A percentile compares a stretch with the other conserved stretches of the same genome.
phyloP scores from a whole-genome alignment of 768 basidiomycete genomes.

The Termitomyces sp. region DNA sequence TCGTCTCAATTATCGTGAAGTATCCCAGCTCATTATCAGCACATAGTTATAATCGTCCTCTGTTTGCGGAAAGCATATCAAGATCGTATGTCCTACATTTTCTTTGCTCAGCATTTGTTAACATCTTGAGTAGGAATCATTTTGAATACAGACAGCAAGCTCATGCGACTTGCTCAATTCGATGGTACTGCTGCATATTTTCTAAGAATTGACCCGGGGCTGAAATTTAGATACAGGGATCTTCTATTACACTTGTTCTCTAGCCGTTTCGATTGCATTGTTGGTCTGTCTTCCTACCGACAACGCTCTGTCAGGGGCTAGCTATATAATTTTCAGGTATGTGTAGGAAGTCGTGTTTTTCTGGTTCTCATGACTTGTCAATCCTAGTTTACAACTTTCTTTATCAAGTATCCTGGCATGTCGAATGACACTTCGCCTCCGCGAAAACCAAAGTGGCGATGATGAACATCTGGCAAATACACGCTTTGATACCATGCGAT shows the following conservation, averaged over 20 bases:
- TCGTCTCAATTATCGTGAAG: background rate
- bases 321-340: background rate
- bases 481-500: background rate
- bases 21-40: background rate
- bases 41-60: background rate
- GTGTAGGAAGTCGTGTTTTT: background rate
- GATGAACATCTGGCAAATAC: background rate
- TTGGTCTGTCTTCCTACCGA: background rate
- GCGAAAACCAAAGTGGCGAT: background rate
- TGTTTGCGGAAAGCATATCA: background rate
- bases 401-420: slow-evolving; percentile 3
- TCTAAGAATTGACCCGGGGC: background rate
- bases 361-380: background rate
- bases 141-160: background rate
- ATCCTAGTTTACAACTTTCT: slow-evolving; percentile 1
- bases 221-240: background rate
- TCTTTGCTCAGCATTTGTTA: background rate
- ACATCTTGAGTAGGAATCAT: background rate
- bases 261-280: slow-evolving; percentile 1
- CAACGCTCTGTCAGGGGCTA: background rate
- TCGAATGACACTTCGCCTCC: slow-evolving; percentile 4
- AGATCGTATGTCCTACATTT: background rate
- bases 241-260: slow-evolving; percentile 1
- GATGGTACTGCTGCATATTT: background rate
- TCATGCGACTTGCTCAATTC: slow-evolving; percentile 4